Evolutionary conservation across 345 rosid genomes (phyloP).

Genomic region (Citrus hindsii): DNA sequence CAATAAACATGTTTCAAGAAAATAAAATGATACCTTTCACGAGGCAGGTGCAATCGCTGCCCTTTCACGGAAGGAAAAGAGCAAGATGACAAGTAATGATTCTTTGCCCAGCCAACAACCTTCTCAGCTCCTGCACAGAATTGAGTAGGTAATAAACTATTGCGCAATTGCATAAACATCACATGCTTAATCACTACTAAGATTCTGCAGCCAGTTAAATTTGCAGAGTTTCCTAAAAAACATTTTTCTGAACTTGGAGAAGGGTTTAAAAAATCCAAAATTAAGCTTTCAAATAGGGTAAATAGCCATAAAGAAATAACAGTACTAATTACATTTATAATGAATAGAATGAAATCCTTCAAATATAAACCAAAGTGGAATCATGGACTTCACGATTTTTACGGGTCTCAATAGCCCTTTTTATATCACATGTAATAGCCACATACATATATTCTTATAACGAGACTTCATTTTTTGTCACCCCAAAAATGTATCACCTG

Average conservation of each 20-base stretch:
- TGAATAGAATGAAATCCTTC: neutral
- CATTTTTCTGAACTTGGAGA: neutral
- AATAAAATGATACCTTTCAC: slow-evolving; percentile 57
- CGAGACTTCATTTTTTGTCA: neutral
- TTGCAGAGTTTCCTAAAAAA: neutral
- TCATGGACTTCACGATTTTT: neutral
- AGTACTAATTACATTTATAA: neutral
- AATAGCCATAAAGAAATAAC: neutral
- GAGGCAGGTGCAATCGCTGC: slow-evolving; percentile 66
- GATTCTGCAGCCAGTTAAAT: neutral
- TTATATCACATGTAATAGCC: neutral
- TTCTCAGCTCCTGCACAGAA: slow-evolving; percentile 78
- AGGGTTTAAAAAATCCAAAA: neutral
- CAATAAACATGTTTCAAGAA: neutral
- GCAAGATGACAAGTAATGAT: slow-evolving; percentile 77
- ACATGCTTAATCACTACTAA: neutral
- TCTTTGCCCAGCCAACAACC: slow-evolving; percentile 95
- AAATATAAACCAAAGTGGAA: neutral
- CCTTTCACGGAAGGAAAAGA: slow-evolving; percentile 61
- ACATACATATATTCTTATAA: neutral
- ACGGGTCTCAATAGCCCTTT: neutral
- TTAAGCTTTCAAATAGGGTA: neutral
- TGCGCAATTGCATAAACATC: neutral
- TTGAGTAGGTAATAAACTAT: neutral
- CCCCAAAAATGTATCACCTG: neutral